Evolutionary conservation across 2,329 filamentous ascomycete genomes (phyloP), one percentile per base, ranked within the genome.

Genomic region (Neofusicoccum ribis): DNA sequence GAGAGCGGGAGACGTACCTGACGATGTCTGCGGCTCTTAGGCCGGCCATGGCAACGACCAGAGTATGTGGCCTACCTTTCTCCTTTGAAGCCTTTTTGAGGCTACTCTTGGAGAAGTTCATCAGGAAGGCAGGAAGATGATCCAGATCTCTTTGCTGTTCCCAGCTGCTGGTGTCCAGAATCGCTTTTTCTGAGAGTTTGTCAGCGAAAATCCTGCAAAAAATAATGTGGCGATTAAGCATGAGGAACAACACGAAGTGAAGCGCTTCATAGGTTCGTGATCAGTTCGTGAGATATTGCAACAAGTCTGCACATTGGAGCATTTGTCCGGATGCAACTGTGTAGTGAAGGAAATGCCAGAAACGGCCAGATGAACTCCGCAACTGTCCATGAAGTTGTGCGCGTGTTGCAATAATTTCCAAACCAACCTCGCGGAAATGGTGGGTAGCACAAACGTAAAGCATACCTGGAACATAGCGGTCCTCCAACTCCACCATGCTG

Each of bases 11-110:
- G 11, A 64, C 63, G 49, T 80, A 90, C 88, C 90, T 86, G 34
- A 91, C 89, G 52, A 97, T 80, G 73, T 98, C 91, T 15, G 94
- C 93, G 4, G 95, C 93, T 72, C 95, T 85, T 64, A 97, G 82
- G 0, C 92, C 95, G 5, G 93, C 92, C 8, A 88, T 87, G 12
- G 93, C 88, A n/a, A 99, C 86, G 41, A 99, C 87, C 63, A 99
- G 84, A 1, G 94, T 98, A 77, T 98, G 95, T 37, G 81, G 83
- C 68, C 76, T 77, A 65, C 81, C 82, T 46, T 88, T 89, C 71
- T 75, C 88, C 83, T 78, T 86, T 0, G 91, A 85, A 0, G 91
- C 85, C 63, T 86, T 83, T 1, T 84, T 84, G 20, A 97, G 81
- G 64, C 83, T 81, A 0, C 85, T 83, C 58, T 87, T 82, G 0